phyloP scores from a whole-genome alignment of 306 rosid genomes.

The barrel medic (Medicago truncatula) region DNA sequence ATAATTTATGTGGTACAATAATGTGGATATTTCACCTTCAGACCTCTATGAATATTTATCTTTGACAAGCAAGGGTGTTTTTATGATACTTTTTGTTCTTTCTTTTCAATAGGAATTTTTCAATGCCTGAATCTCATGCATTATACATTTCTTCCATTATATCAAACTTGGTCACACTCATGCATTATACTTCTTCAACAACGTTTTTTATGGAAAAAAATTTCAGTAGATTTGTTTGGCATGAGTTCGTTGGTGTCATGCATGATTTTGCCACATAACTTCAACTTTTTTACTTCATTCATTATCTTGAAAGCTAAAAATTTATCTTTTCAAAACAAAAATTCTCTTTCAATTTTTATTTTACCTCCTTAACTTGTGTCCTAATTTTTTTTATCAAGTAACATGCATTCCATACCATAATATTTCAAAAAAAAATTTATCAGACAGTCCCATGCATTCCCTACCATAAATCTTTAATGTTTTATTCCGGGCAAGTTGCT shows the following conservation, averaged over 20 bases:
- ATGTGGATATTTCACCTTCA: not conserved
- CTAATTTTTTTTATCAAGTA: no score
- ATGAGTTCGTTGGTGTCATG: not conserved
- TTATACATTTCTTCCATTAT: not conserved
- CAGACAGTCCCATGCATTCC: no score
- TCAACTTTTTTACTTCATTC: not conserved
- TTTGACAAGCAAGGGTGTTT: slow-evolving; percentile 8
- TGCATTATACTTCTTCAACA: no score
- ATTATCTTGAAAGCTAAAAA: no score
- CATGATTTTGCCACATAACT: not conserved
- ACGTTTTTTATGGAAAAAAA: not conserved
- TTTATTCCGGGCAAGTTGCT: no score
- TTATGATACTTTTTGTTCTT: not conserved
- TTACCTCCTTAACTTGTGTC: no score
- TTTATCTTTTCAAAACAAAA: no score
- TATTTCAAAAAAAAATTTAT: no score
- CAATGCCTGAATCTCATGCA: not conserved
- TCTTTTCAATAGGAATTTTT: not conserved
- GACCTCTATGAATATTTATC: not conserved
- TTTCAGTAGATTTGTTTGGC: not conserved
- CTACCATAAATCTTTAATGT: no score
- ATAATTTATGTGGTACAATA: slow-evolving; percentile 15
- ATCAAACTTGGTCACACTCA: not conserved
- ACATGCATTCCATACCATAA: no score
- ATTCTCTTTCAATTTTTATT: no score